phyloP scores from a whole-genome alignment of 345 rosid genomes.

The Punica granatum region DNA sequence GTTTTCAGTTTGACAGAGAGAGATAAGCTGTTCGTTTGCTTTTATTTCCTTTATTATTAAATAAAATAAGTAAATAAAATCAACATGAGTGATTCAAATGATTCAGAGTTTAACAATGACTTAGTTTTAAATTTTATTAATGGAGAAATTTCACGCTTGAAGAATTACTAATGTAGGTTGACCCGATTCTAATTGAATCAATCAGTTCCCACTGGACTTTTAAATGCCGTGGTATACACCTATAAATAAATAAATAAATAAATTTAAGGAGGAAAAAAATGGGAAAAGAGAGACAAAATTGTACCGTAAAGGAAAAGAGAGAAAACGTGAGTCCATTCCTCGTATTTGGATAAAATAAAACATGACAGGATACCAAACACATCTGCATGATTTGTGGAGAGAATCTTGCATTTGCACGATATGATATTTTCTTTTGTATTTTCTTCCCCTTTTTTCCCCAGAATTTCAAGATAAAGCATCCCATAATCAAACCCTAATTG shows the following conservation, averaged over 20 bases:
- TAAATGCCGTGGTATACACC: too few relatives aligned
- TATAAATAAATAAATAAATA: too few relatives aligned
- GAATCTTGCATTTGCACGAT: conserved; percentile 9
- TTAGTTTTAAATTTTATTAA: too few relatives aligned
- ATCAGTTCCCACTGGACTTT: too few relatives aligned
- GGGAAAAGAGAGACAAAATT: neutral
- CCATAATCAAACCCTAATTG: neutral
- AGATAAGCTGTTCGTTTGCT: neutral
- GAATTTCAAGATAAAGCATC: neutral
- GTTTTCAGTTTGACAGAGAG: neutral
- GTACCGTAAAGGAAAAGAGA: neutral
- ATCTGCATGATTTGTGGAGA: conserved; percentile 15
- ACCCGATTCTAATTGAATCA: too few relatives aligned
- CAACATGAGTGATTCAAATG: too few relatives aligned
- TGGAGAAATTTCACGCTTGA: too few relatives aligned
- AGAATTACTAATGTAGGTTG: too few relatives aligned
- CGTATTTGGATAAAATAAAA: conserved; percentile 2
- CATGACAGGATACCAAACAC: conserved; percentile 3
- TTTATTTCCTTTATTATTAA: neutral
- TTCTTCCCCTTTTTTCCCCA: neutral
- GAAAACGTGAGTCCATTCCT: neutral
- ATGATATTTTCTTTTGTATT: neutral
- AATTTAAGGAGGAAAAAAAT: too few relatives aligned
- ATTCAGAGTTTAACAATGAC: too few relatives aligned
- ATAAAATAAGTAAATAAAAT: neutral